Percentiles rank a stretch among this genome's conserved stretches.
Conservation (phyloP, 1,139 yeast genomes). For the Saccharomycopsis crataegensis region DNA sequence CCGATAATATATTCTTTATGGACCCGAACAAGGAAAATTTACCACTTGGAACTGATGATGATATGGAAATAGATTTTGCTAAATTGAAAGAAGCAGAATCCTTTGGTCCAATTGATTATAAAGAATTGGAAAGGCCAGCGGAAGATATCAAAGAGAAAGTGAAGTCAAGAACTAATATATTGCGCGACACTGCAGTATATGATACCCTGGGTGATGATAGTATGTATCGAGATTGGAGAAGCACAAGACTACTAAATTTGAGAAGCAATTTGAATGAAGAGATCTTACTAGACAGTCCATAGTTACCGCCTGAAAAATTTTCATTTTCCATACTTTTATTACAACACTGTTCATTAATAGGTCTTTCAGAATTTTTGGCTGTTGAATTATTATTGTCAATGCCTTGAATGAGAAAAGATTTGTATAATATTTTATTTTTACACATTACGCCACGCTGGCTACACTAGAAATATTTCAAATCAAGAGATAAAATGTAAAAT, state of each 20-base stretch:
- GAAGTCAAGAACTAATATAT: neutral
- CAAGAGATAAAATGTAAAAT: no score
- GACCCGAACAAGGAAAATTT: neutral
- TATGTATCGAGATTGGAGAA: conserved; percentile 14
- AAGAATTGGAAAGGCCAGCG: neutral
- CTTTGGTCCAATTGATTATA: conserved; percentile 5
- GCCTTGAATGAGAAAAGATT: no score
- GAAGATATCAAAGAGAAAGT: neutral
- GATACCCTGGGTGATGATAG: conserved; percentile 12
- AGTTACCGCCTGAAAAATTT: neutral
- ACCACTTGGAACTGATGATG: neutral
- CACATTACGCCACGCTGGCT: no score
- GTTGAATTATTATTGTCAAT: no score
- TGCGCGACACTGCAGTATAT: conserved; percentile 4
- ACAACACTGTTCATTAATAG: no score
- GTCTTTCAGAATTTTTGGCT: no score
- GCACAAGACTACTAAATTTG: neutral
- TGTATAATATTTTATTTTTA: no score
- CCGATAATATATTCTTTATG: conserved; percentile 6
- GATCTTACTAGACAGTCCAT: neutral
- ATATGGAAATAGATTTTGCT: neutral
- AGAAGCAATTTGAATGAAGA: neutral
- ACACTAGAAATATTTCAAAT: no score
- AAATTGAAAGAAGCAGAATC: neutral
- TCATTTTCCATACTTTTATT: no score